Percentiles rank a stretch among this genome's conserved stretches.
These are phyloP conservation scores for Megacollybia marginata DNA, from an alignment of 768 basidiomycete genomes.

Conservation along the genomic window DNA sequence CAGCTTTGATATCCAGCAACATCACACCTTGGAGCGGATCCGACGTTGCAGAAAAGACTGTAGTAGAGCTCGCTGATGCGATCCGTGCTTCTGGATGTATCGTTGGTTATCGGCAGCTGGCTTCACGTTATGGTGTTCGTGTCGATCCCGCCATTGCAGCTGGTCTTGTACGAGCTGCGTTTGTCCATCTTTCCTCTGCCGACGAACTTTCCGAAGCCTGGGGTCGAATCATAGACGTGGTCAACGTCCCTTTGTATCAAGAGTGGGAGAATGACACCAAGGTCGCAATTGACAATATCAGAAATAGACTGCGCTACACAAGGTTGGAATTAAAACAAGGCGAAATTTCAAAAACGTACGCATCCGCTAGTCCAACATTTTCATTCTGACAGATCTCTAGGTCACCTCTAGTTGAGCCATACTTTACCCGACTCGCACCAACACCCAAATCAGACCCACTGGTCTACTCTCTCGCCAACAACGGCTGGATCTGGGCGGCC, in stretches of 20 bases:
- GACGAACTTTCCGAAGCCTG: constrained; percentile 64
- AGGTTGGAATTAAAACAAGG: constrained; percentile 75
- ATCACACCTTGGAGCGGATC: constrained; percentile 55
- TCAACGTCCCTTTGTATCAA: constrained; percentile 84
- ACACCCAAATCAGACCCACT: constrained; percentile 34
- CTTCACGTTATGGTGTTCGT: constrained; percentile 58
- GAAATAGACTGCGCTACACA: constrained; percentile 71
- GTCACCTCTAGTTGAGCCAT: constrained; percentile 78
- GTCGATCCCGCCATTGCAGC: constrained; percentile 64
- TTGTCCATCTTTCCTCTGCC: constrained; percentile 36
- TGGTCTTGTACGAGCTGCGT: constrained; percentile 67
- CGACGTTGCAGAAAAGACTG: constrained; percentile 47
- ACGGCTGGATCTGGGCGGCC: constrained; percentile 98
- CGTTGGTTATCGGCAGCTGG: constrained; percentile 49
- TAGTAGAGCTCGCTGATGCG: constrained; percentile 60
- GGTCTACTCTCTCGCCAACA: constrained; percentile 85
- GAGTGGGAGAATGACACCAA: constrained; percentile 83
- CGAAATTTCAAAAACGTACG: constrained; percentile 67
- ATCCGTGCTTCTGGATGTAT: constrained; percentile 48
- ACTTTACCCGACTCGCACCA: constrained; percentile 78
- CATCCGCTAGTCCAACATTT: not conserved
- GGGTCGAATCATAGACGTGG: constrained; percentile 70
- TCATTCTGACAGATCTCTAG: constrained; percentile 28
- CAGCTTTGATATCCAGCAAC: constrained; percentile 42
- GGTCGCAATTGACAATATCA: constrained; percentile 66